phyloP scores from a whole-genome alignment of 148 eudicot species.

The Rhododendron kiyosumense region DNA sequence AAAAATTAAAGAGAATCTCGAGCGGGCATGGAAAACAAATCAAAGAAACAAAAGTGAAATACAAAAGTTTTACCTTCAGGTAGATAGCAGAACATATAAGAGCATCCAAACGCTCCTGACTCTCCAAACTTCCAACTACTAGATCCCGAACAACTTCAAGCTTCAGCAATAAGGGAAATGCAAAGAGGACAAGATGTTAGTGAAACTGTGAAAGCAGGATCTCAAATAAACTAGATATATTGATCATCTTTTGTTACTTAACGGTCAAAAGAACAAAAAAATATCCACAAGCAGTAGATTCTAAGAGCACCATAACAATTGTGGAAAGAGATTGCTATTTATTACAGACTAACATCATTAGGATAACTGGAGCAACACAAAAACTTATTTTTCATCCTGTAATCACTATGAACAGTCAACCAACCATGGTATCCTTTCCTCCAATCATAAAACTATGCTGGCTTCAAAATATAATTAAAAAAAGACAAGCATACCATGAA shows the following conservation, averaged over 20 bases:
- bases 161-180: conserved; percentile 38
- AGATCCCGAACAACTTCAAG: conserved; percentile 93
- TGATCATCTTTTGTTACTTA: neutral
- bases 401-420: neutral
- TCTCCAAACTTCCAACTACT: conserved; percentile 49
- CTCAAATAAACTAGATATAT: neutral
- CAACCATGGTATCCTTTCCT: neutral
- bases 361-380: neutral
- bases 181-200: conserved; percentile 10
- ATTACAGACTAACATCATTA: neutral
- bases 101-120: conserved; percentile 66
- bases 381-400: neutral
- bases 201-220: neutral
- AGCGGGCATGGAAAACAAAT: neutral
- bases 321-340: neutral
- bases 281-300: neutral
- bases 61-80: conserved; percentile 54
- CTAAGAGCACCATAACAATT: neutral
- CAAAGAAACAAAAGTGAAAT: conserved; percentile 7
- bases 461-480: neutral
- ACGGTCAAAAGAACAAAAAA: neutral
- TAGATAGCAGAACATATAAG: conserved; percentile 81
- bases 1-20: neutral
- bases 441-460: neutral
- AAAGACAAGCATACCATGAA: neutral